A percentile compares a stretch with the other conserved stretches of the same genome.
phyloP scores from a whole-genome alignment of 2,329 filamentous ascomycete genomes.

The Talaromyces albobiverticillius region DNA sequence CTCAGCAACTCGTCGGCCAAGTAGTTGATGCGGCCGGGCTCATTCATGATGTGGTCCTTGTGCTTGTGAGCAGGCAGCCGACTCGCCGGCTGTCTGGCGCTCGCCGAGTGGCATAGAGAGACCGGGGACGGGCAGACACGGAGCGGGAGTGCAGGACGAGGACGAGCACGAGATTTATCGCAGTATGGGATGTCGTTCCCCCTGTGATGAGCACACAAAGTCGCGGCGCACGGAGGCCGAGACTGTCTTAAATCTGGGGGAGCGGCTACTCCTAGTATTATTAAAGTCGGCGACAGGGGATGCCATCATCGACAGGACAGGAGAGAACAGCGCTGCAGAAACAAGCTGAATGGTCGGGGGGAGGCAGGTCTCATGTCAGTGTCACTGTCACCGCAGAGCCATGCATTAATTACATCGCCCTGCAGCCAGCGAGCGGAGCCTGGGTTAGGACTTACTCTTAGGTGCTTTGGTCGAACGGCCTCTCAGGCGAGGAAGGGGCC shows the following conservation, averaged over 20 bases:
- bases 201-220: no score
- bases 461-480: conserved; percentile 2
- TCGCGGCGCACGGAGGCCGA: neutral
- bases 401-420: conserved; percentile 12
- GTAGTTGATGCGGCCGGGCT: conserved; percentile 29
- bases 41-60: no score
- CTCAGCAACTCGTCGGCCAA: conserved; percentile 37
- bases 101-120: conserved; percentile 17
- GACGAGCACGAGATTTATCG: neutral
- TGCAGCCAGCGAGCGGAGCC: conserved; percentile 14
- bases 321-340: no score
- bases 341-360: conserved; percentile 14
- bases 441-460: conserved; percentile 3
- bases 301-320: conserved; percentile 10
- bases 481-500: conserved; percentile 9
- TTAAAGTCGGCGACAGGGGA: conserved; percentile 2
- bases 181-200: neutral
- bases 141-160: neutral
- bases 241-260: conserved; percentile 6
- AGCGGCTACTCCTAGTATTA: conserved; percentile 3
- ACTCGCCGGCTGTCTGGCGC: conserved; percentile 27
- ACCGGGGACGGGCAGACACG: neutral
- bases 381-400: conserved; percentile 11
- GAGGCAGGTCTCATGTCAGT: conserved; percentile 15
- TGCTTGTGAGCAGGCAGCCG: conserved; percentile 28